phyloP scores from a whole-genome alignment of 78 protist genomes.

The Dictyostelium capitatum region DNA sequence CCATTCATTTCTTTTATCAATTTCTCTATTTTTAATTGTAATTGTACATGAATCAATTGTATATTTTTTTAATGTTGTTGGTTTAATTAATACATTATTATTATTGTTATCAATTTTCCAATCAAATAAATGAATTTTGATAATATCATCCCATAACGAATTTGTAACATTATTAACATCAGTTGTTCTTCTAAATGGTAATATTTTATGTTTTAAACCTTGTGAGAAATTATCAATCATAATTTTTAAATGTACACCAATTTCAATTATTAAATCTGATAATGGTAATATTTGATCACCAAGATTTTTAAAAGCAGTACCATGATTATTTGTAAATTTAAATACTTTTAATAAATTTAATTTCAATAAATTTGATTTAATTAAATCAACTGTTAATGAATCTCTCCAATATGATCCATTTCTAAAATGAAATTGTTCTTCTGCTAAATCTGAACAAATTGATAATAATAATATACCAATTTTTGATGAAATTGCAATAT shows the following conservation, averaged over 20 bases:
- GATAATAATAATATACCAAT: constrained; percentile 16
- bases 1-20: background rate
- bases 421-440: constrained; percentile 74
- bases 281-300: background rate
- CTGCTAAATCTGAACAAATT: constrained; percentile 59
- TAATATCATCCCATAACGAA: constrained; percentile 22
- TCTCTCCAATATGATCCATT: constrained; percentile 39
- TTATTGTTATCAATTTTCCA: background rate
- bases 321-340: background rate
- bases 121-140: constrained; percentile 22
- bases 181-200: background rate
- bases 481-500: background rate
- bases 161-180: constrained; percentile 21
- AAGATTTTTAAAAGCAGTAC: background rate
- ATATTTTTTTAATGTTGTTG: background rate
- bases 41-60: too few relatives aligned
- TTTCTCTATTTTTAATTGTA: background rate
- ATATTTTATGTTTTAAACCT: background rate
- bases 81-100: background rate
- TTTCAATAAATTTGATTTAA: background rate
- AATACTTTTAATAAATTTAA: constrained; percentile 21
- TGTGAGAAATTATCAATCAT: background rate
- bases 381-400: constrained; percentile 8
- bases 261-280: background rate
- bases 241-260: constrained; percentile 24